Conservation (phyloP, 495 filamentous ascomycete genomes). For the Neurospora tetraspora region DNA sequence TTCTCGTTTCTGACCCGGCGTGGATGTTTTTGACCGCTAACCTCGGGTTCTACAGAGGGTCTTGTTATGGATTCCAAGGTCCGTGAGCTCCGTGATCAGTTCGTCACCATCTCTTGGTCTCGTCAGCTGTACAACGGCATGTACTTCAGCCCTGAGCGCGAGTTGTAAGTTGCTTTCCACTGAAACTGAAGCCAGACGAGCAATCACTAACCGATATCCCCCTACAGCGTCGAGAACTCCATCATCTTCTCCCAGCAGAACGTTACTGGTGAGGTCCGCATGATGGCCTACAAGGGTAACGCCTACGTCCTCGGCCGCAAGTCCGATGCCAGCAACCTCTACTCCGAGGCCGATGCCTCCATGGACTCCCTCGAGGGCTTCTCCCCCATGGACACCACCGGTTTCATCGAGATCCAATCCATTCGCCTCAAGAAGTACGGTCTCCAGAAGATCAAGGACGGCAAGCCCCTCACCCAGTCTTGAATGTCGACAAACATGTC, state of each 20-base stretch:
- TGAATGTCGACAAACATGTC: constrained; percentile 2
- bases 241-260: constrained; percentile 55
- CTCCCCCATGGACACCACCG: constrained; percentile 53
- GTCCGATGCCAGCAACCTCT: constrained; percentile 74
- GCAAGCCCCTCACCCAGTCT: constrained; percentile 33
- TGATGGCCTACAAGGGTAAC: constrained; percentile 67
- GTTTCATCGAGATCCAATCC: constrained; percentile 73
- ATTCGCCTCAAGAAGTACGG: constrained; percentile 92
- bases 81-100: constrained; percentile 74
- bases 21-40: not conserved
- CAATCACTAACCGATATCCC: constrained; percentile 39
- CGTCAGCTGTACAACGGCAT: constrained; percentile 73
- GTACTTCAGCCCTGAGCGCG: constrained; percentile 70
- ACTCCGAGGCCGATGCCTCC: constrained; percentile 64
- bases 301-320: constrained; percentile 65
- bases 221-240: constrained; percentile 44
- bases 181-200: constrained; percentile 57
- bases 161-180: constrained; percentile 14
- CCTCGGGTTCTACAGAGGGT: constrained; percentile 38
- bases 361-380: constrained; percentile 89
- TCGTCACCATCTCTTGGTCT: constrained; percentile 67
- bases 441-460: constrained; percentile 53
- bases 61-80: constrained; percentile 79
- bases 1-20: not conserved
- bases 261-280: constrained; percentile 59